phyloP scores from a whole-genome alignment of 2,329 filamentous ascomycete species.

The Orbilia blumenaviensis region DNA sequence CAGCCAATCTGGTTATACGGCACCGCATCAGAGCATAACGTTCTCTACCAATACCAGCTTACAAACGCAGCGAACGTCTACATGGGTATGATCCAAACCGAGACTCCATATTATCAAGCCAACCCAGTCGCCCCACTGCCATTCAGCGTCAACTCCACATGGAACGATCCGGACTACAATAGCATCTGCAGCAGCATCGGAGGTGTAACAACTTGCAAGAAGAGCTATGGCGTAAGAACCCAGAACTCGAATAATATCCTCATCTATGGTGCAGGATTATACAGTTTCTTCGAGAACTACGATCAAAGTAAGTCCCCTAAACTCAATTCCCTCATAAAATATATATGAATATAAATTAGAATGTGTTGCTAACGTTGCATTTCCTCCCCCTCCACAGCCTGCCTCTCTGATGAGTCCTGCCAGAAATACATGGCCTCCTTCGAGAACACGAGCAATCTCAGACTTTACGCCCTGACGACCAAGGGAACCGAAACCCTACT shows the following conservation, averaged over 20 bases:
- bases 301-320: conserved; percentile 23
- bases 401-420: conserved; percentile 46
- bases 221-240: conserved; percentile 58
- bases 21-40: conserved; percentile 67
- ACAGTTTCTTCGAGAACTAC: conserved; percentile 60
- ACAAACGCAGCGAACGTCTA: conserved; percentile 79
- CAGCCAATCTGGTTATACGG: conserved; percentile 67
- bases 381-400: conserved; percentile 10
- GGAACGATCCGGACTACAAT: conserved; percentile 41
- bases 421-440: conserved; percentile 42
- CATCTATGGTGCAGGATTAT: conserved; percentile 60
- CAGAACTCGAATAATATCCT: conserved; percentile 57
- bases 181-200: conserved; percentile 5
- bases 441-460: conserved; percentile 29
- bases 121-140: conserved; percentile 62
- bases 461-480: conserved; percentile 34
- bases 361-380: conserved; percentile 19
- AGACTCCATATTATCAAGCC: conserved; percentile 75
- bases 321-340: neutral
- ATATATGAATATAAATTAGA: neutral
- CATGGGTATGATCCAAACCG: conserved; percentile 84
- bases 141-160: conserved; percentile 59
- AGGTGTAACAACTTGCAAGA: conserved; percentile 56
- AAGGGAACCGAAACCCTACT: conserved; percentile 31
- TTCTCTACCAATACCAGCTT: conserved; percentile 81